phyloP scores from a whole-genome alignment of 2,329 filamentous ascomycete species.

The Aspergillus quadrilineatus region DNA sequence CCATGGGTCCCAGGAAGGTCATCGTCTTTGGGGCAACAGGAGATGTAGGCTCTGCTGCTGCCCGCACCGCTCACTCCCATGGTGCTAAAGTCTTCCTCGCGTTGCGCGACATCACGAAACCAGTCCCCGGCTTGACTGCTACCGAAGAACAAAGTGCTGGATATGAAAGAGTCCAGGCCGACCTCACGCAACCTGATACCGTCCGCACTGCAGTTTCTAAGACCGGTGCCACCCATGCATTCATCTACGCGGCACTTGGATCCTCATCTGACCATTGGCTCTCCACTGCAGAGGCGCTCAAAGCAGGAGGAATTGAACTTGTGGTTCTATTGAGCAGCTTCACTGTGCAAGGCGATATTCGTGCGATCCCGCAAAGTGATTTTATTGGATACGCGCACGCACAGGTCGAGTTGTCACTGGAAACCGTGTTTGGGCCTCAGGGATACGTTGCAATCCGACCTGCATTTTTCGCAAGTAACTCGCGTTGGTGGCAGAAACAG shows the following conservation, averaged over 20 bases:
- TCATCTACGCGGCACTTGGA: constrained; percentile 46
- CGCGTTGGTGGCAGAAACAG: constrained; percentile 27
- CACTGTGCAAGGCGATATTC: constrained; percentile 30
- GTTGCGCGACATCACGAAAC: constrained; percentile 49
- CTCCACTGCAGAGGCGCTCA: constrained; percentile 44
- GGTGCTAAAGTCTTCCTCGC: constrained; percentile 50
- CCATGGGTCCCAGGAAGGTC: constrained; percentile 20
- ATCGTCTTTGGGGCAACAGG: constrained; percentile 56
- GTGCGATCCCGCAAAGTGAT: constrained; percentile 27
- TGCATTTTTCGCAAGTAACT: constrained; percentile 48
- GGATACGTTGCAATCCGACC: constrained; percentile 46
- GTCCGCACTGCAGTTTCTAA: constrained; percentile 40
- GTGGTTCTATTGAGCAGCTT: constrained; percentile 51
- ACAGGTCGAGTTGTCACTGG: constrained; percentile 45
- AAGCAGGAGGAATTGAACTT: constrained; percentile 45
- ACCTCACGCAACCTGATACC: constrained; percentile 45
- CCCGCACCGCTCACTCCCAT: constrained; percentile 39
- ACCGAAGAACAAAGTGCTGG: constrained; percentile 30
- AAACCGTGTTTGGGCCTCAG: constrained; percentile 40
- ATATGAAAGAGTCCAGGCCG: constrained; percentile 45
- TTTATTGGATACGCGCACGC: constrained; percentile 46
- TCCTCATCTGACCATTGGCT: constrained; percentile 42
- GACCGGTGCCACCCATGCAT: constrained; percentile 48
- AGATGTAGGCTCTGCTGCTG: constrained; percentile 43
- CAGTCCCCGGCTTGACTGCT: constrained; percentile 37